These are phyloP conservation scores for Ballota nigra DNA, from an alignment of 257 asterid species.

Conservation along the genomic window DNA sequence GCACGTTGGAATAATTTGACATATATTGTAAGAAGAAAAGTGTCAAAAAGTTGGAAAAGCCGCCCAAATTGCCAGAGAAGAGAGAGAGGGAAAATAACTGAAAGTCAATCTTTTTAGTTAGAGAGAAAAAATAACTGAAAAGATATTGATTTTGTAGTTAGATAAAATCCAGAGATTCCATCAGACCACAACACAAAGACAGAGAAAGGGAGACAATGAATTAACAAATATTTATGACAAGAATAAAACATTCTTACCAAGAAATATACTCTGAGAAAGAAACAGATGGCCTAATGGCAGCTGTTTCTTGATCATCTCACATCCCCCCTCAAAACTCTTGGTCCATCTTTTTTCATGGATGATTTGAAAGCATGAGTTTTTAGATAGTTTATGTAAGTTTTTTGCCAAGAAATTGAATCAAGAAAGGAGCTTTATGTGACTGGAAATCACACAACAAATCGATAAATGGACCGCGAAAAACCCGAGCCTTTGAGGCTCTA, in stretches of 20 bases:
- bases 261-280: slow-evolving; percentile 27
- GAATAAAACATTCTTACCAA: slow-evolving; percentile 32
- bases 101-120: slow-evolving; percentile 17
- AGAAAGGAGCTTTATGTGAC: slow-evolving; percentile 10
- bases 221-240: not conserved
- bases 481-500: slow-evolving; percentile 51
- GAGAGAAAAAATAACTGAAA: slow-evolving; percentile 6
- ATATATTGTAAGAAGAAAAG: not conserved
- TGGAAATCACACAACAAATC: not conserved
- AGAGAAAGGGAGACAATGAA: not conserved
- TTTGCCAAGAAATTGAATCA: slow-evolving; percentile 8
- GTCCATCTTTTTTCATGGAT: not conserved
- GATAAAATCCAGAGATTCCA: not conserved
- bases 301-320: slow-evolving; percentile 39
- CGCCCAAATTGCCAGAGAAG: slow-evolving; percentile 4
- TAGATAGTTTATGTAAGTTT: slow-evolving; percentile 5
- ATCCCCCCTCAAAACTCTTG: slow-evolving; percentile 11
- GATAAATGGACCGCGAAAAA: slow-evolving; percentile 41
- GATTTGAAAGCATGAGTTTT: slow-evolving; percentile 23
- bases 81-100: slow-evolving; percentile 23
- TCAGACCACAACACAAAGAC: not conserved
- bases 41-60: slow-evolving; percentile 21
- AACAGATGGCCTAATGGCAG: slow-evolving; percentile 28
- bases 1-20: slow-evolving; percentile 20
- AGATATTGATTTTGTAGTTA: slow-evolving; percentile 7